phyloP scores from a whole-genome alignment of 169 alveolate species.

The Plasmodium fragile region DNA sequence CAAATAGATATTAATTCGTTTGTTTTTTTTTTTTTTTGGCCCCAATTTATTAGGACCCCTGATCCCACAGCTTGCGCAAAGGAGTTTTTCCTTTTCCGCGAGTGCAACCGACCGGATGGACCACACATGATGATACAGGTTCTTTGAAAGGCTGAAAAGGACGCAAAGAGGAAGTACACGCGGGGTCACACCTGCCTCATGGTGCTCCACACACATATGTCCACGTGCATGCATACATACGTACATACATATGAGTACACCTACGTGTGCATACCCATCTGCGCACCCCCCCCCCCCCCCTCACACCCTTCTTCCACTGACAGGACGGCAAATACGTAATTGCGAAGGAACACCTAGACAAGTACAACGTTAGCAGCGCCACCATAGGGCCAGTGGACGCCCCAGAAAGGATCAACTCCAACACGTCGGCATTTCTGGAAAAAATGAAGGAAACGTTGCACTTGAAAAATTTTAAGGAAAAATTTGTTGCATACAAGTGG shows the following conservation, averaged over 20 bases:
- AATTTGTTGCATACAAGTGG: constrained; percentile 75
- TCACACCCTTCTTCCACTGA: neutral
- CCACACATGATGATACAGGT: constrained; percentile 84
- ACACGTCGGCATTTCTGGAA: constrained; percentile 58
- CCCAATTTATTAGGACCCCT: constrained; percentile 76
- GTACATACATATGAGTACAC: neutral
- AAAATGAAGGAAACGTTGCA: constrained; percentile 74
- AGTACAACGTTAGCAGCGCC: constrained; percentile 61
- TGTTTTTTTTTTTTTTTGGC: neutral
- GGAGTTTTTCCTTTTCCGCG: constrained; percentile 85
- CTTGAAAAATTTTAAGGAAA: constrained; percentile 73
- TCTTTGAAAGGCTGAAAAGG: constrained; percentile 3
- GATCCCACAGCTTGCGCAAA: constrained; percentile 84
- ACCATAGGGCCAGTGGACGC: constrained; percentile 66
- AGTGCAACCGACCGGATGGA: constrained; percentile 87
- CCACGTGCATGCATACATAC: neutral
- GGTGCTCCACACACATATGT: neutral
- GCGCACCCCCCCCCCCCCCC: too few relatives aligned
- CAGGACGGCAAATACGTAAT: constrained; percentile 69
- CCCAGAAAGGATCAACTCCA: constrained; percentile 67
- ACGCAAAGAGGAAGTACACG: neutral
- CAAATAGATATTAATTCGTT: neutral
- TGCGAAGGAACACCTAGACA: constrained; percentile 62
- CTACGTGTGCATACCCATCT: neutral
- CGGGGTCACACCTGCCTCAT: neutral